Conservation (phyloP, 2,329 filamentous ascomycete genomes). For the Graphium sp. region DNA sequence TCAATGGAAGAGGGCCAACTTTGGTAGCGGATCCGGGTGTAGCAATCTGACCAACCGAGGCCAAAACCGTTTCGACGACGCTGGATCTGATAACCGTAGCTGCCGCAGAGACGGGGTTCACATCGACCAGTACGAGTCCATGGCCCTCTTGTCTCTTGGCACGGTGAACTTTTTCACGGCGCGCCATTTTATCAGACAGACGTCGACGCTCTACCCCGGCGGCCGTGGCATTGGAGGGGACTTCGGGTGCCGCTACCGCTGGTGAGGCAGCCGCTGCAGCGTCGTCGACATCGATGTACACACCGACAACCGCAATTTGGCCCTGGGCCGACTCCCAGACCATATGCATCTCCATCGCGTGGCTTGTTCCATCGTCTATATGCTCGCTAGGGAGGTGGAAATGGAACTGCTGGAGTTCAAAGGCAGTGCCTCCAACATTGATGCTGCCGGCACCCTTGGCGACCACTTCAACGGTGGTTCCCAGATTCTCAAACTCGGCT, state of each 20-base stretch:
- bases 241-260: slow-evolving; percentile 5
- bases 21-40: slow-evolving; percentile 21
- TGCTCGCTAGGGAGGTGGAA: slow-evolving; percentile 46
- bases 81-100: slow-evolving; percentile 15
- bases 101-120: slow-evolving; percentile 6
- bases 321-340: slow-evolving; percentile 14
- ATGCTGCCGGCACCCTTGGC: slow-evolving; percentile 22
- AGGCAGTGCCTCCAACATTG: slow-evolving; percentile 18
- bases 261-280: slow-evolving; percentile 7
- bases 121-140: background rate
- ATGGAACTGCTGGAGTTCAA: slow-evolving; percentile 36
- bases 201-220: too few relatives aligned
- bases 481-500: slow-evolving; percentile 31
- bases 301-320: slow-evolving; percentile 24
- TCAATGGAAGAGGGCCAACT: slow-evolving; percentile 24
- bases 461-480: slow-evolving; percentile 30
- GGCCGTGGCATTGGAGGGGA: slow-evolving; percentile 2
- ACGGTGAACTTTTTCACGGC: slow-evolving; percentile 4
- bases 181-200: too few relatives aligned
- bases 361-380: slow-evolving; percentile 24
- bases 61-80: slow-evolving; percentile 29
- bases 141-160: background rate
- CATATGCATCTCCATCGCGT: slow-evolving; percentile 22
- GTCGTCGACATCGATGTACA: slow-evolving; percentile 22
- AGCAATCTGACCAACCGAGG: slow-evolving; percentile 20